Evolutionary conservation across 2,329 filamentous ascomycete species (phyloP), one percentile per base, ranked within the genome.

Genomic region (Albifimbria verrucaria): DNA sequence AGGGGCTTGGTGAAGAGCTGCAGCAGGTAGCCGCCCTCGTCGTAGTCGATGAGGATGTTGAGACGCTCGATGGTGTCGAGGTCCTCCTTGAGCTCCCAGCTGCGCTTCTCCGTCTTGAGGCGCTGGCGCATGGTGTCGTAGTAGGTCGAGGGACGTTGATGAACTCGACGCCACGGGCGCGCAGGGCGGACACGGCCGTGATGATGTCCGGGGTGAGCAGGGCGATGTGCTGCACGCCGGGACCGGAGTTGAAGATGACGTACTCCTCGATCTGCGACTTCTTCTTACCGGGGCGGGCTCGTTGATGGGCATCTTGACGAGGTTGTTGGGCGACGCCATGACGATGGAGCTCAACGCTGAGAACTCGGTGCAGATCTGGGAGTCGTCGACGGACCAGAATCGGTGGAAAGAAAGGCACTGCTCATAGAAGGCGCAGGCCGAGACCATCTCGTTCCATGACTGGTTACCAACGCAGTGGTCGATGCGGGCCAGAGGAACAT

Each of bases 401-500:
- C 92, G 90, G 77, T 96, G 92, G 82, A 97, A 97, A 51, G 88
- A 88, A 24, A 97, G 88, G 57, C 88, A 89, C 57, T 86, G 83
- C 76, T 97, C 92, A 77, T 97, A 97, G 72, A 89, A 86, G 52
- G 73, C 78, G 67, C 82, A 85, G 32, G 82, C 83, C 12, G 77
- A 77, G 55, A 77, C 77, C 84, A 97, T 96, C 71, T 92, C 87
- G 71, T 92, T 80, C 93, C 93, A 97, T 72, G 91, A 88, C 77
- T 97, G 92, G 78, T 97, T 97, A 60, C 93, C 93, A 62, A 97
- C 93, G 72, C 93, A 97, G 79, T 97, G 93, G 75, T 97, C 93
- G 73, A 97, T 92, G 61, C 85, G 85, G 56, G 82, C 80, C 51
- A 96, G 81, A 10, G 77, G 70, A 15, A 96, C 82, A 1, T 74